Conservation (phyloP, 768 basidiomycete species). For the Collybiopsis luxurians region DNA sequence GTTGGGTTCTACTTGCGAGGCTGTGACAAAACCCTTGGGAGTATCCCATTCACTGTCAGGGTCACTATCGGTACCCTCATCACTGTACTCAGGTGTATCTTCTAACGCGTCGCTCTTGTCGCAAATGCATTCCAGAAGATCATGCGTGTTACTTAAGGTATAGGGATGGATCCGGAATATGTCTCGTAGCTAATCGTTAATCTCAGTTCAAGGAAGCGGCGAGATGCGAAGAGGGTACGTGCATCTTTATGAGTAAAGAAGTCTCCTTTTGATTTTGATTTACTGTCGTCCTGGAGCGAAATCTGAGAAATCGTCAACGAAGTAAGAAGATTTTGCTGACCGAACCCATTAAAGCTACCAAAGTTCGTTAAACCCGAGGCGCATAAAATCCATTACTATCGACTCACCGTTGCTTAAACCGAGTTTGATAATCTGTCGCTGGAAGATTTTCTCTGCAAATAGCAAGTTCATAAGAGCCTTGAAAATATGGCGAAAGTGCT, state of each 20-base stretch:
- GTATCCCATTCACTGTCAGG: constrained; percentile 25
- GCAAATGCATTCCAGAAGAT: constrained; percentile 82
- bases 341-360: constrained; percentile 67
- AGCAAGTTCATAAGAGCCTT: no score
- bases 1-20: constrained; percentile 56
- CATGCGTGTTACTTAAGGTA: constrained; percentile 89
- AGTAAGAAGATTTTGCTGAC: constrained; percentile 30
- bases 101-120: constrained; percentile 22
- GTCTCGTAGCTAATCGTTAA: constrained; percentile 66
- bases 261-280: constrained; percentile 66
- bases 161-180: constrained; percentile 85
- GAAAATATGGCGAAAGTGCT: no score
- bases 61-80: constrained; percentile 16
- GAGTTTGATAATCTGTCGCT: constrained; percentile 92
- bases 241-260: constrained; percentile 89
- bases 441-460: constrained; percentile 79
- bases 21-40: constrained; percentile 55
- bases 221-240: constrained; percentile 22
- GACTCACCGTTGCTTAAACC: constrained; percentile 82
- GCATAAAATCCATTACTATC: constrained; percentile 7
- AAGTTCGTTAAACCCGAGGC: background rate
- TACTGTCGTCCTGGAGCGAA: constrained; percentile 23
- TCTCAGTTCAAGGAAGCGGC: constrained; percentile 2
- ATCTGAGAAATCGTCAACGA: background rate
- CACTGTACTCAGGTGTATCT: constrained; percentile 13